Conservation (phyloP, 2,329 filamentous ascomycete genomes). For the Microcyclospora pomicola region DNA sequence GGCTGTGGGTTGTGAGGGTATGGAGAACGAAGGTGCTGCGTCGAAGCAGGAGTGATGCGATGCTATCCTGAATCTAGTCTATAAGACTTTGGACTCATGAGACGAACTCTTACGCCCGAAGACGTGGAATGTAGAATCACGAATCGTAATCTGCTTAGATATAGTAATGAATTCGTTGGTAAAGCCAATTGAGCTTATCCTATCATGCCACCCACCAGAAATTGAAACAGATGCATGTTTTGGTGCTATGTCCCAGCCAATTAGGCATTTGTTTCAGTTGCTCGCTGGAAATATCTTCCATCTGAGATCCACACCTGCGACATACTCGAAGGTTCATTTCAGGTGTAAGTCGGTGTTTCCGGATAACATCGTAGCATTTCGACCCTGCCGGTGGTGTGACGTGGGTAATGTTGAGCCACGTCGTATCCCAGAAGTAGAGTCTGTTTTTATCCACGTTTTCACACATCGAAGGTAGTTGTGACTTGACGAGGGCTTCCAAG, state of each 20-base stretch:
- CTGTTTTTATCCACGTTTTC: conserved; percentile 48
- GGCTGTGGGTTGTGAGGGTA: conserved; percentile 53
- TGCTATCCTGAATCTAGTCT: too few relatives aligned
- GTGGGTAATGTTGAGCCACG: conserved; percentile 47
- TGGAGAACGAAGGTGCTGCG: conserved; percentile 48
- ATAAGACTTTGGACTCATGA: too few relatives aligned
- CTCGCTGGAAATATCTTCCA: conserved; percentile 30
- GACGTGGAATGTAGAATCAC: too few relatives aligned
- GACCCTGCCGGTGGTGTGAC: conserved; percentile 14
- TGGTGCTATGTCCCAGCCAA: conserved; percentile 20
- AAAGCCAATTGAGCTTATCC: neutral
- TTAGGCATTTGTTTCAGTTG: conserved; percentile 10
- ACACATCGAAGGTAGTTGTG: conserved; percentile 42
- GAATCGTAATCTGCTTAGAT: too few relatives aligned
- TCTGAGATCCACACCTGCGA: conserved; percentile 31
- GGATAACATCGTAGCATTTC: conserved; percentile 44
- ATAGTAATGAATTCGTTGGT: too few relatives aligned
- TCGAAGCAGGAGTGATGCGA: too few relatives aligned
- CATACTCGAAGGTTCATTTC: conserved; percentile 26
- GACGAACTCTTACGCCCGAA: too few relatives aligned
- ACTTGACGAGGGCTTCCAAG: conserved; percentile 34
- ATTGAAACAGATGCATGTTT: conserved; percentile 19
- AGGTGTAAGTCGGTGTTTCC: conserved; percentile 33
- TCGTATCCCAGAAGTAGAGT: conserved; percentile 61
- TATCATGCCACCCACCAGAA: conserved; percentile 15